Percentiles rank a stretch among this genome's conserved stretches.
These are phyloP conservation scores for Nigrospora oryzae DNA, from an alignment of 2,329 filamentous ascomycete genomes.

Conservation along the genomic window DNA sequence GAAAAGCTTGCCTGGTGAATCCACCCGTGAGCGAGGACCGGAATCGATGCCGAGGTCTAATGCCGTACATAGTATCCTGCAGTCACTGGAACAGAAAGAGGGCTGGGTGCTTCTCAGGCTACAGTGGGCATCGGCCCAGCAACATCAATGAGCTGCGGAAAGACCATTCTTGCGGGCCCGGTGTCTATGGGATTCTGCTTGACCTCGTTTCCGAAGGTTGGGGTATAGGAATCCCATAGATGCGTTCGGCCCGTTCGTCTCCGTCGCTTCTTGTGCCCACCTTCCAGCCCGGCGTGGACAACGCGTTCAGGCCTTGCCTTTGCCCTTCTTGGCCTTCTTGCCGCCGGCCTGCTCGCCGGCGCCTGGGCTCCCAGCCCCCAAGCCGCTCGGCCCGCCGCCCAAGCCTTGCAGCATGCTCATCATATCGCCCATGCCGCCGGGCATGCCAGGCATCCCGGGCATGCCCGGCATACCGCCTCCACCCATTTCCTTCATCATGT, in stretches of 20 bases:
- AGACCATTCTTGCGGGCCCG: no score
- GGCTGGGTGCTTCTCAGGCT: no score
- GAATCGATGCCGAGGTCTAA: no score
- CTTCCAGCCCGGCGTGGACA: not conserved
- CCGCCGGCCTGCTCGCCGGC: conserved; percentile 12
- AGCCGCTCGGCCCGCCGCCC: conserved; percentile 8
- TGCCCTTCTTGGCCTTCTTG: conserved; percentile 42
- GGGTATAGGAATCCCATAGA: conserved; percentile 5
- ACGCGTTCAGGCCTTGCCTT: conserved; percentile 27
- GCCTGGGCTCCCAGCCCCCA: conserved; percentile 7
- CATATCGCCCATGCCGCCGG: conserved; percentile 9
- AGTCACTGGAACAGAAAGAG: no score
- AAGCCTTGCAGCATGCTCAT: conserved; percentile 3
- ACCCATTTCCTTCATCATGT: conserved; percentile 92
- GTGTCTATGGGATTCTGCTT: conserved; percentile 1
- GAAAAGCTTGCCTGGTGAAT: no score
- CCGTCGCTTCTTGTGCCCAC: not conserved
- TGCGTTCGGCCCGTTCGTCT: not conserved
- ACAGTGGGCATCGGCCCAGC: no score
- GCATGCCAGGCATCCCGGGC: conserved; percentile 19
- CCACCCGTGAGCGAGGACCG: no score
- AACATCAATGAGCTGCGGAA: no score
- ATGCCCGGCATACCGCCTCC: conserved; percentile 22
- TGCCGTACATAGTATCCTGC: no score
- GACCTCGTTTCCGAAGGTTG: conserved; percentile 9